These are phyloP conservation scores for Stephania yunnanensis DNA, from an alignment of 164 flowering plant genomes.

Conservation along the genomic window DNA sequence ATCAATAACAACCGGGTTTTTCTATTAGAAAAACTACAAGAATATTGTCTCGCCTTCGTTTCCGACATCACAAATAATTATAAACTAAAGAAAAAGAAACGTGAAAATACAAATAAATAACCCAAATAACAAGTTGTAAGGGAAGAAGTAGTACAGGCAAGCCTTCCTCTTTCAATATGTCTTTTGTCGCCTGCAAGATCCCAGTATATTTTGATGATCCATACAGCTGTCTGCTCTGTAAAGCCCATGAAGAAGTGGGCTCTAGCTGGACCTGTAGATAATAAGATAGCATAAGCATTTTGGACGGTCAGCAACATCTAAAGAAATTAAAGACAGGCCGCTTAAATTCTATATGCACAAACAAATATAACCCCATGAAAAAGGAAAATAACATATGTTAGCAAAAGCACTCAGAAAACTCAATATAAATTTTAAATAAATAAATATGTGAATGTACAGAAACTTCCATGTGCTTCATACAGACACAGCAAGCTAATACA, in stretches of 20 bases:
- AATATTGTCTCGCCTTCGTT: background rate
- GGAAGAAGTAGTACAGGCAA: constrained; percentile 42
- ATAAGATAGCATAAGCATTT: background rate
- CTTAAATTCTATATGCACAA: background rate
- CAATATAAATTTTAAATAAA: too few species aligned
- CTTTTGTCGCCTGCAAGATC: constrained; percentile 79
- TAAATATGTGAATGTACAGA: too few species aligned
- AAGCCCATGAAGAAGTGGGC: constrained; percentile 82
- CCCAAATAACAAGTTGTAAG: background rate
- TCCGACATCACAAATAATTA: background rate
- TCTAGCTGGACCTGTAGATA: constrained; percentile 81
- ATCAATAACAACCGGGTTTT: background rate
- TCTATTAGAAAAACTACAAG: background rate
- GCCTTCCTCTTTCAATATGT: constrained; percentile 91
- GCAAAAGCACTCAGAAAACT: background rate
- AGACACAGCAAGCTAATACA: too few species aligned
- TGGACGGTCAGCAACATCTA: background rate
- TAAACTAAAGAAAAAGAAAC: background rate
- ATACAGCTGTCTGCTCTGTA: constrained; percentile 36
- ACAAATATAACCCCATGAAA: background rate
- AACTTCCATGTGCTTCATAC: background rate
- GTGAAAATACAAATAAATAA: background rate
- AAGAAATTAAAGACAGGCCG: background rate
- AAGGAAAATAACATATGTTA: too few species aligned
- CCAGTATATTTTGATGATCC: constrained; percentile 82